phyloP scores from a whole-genome alignment of 805 yeast species.

The Cyberlindnera subsufficiens region DNA sequence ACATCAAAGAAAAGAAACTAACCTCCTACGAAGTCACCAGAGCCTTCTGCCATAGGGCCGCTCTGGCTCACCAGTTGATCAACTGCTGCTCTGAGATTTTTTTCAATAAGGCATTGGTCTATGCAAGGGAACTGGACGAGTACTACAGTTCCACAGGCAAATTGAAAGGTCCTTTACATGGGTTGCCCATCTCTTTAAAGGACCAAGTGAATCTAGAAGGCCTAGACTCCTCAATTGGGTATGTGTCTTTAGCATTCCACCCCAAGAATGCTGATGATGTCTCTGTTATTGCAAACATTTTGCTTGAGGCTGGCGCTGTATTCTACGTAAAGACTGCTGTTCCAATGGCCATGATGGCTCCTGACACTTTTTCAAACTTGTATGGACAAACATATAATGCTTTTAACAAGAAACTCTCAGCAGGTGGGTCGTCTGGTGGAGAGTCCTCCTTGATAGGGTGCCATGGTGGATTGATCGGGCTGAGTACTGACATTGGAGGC shows the following conservation, averaged over 20 bases:
- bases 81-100: constrained; percentile 32
- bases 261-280: constrained; percentile 38
- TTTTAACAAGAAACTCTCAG: constrained; percentile 32
- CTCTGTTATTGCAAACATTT: constrained; percentile 31
- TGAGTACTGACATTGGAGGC: constrained; percentile 55
- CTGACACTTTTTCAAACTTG: constrained; percentile 38
- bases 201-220: constrained; percentile 37
- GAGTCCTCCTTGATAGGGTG: constrained; percentile 41
- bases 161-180: constrained; percentile 59
- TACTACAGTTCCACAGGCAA: constrained; percentile 41
- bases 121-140: constrained; percentile 49
- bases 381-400: constrained; percentile 43
- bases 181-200: constrained; percentile 58
- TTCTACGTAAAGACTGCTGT: constrained; percentile 47
- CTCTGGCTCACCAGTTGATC: constrained; percentile 45
- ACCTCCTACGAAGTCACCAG: constrained; percentile 9
- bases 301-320: constrained; percentile 44
- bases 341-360: constrained; percentile 44
- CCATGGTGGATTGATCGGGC: constrained; percentile 40
- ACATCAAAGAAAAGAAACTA: constrained; percentile 3
- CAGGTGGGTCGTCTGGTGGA: constrained; percentile 52
- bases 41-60: constrained; percentile 2
- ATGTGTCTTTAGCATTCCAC: constrained; percentile 38
- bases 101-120: constrained; percentile 46
- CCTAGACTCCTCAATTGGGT: constrained; percentile 44